Evolutionary conservation across 768 basidiomycete species (phyloP).

Genomic region (Agaricus sinodeliciosus): DNA sequence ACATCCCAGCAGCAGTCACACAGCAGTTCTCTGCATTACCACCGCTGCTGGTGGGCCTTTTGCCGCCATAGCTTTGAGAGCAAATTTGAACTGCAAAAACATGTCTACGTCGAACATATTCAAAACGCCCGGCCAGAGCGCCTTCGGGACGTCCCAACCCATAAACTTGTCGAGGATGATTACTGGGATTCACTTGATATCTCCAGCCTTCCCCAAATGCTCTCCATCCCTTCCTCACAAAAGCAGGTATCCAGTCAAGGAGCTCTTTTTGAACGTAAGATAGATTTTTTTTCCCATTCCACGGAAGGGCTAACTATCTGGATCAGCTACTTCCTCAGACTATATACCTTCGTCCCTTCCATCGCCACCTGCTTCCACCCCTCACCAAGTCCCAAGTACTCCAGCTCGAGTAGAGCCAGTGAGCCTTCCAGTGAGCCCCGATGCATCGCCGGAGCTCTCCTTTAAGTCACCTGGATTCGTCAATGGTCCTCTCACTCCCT

Average conservation of each 20-base stretch:
- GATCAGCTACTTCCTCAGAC: not conserved
- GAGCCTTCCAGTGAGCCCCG: not conserved
- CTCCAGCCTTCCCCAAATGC: constrained; percentile 9
- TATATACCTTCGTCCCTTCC: constrained; percentile 10
- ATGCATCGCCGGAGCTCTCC: not conserved
- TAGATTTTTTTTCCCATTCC: not conserved
- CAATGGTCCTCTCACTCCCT: constrained; percentile 1
- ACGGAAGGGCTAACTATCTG: not conserved
- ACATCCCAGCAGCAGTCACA: constrained; percentile 5
- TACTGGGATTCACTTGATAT: constrained; percentile 29
- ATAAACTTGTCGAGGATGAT: constrained; percentile 39
- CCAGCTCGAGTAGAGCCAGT: not conserved
- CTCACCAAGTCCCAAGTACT: not conserved
- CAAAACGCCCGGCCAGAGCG: constrained; percentile 34
- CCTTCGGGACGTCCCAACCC: constrained; percentile 36
- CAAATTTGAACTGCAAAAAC: constrained; percentile 32
- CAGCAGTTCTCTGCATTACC: constrained; percentile 11
- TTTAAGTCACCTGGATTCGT: not conserved
- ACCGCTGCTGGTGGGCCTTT: constrained; percentile 48
- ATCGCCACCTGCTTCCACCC: constrained; percentile 11
- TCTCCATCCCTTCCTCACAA: not conserved
- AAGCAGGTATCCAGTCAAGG: constrained; percentile 2
- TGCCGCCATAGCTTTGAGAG: constrained; percentile 37
- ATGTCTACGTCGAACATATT: constrained; percentile 44
- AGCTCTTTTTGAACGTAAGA: not conserved